Percentiles rank a stretch among this genome's conserved stretches.
These are phyloP conservation scores for Cyclotella cryptica DNA, from an alignment of 108 stramenopile species.

Conservation along the genomic window DNA sequence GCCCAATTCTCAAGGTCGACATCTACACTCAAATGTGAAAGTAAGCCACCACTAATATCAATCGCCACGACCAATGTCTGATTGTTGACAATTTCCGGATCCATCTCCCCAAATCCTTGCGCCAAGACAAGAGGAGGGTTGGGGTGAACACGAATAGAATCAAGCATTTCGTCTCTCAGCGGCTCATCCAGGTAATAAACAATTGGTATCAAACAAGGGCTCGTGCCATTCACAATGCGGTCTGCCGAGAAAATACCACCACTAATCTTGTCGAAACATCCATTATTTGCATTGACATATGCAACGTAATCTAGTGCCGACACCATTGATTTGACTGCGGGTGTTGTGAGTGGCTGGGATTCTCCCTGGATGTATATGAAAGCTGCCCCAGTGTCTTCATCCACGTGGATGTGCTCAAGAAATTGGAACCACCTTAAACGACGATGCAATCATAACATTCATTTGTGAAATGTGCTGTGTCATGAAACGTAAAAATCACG, in stretches of 20 bases:
- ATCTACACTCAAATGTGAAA: background rate
- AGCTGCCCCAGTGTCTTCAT: slow-evolving; percentile 1
- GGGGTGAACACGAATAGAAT: background rate
- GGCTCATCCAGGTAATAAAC: background rate
- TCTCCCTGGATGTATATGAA: background rate
- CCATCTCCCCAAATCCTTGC: background rate
- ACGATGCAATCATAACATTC: background rate
- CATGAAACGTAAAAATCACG: background rate
- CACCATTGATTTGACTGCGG: background rate
- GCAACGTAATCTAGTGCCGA: slow-evolving; percentile 5
- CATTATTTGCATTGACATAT: slow-evolving; percentile 4
- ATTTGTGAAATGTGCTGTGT: no score
- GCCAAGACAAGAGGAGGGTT: background rate
- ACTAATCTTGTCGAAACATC: background rate
- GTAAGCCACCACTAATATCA: background rate
- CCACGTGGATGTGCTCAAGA: background rate
- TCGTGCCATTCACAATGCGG: background rate
- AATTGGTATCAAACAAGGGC: background rate
- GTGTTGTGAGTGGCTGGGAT: background rate
- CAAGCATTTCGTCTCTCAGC: background rate
- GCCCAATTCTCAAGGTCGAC: background rate
- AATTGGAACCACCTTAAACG: background rate
- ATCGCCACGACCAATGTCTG: background rate
- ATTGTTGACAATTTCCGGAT: background rate
- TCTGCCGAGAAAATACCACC: background rate